phyloP scores from a whole-genome alignment of 768 basidiomycete species.

The Dacryopinax spathularia region DNA sequence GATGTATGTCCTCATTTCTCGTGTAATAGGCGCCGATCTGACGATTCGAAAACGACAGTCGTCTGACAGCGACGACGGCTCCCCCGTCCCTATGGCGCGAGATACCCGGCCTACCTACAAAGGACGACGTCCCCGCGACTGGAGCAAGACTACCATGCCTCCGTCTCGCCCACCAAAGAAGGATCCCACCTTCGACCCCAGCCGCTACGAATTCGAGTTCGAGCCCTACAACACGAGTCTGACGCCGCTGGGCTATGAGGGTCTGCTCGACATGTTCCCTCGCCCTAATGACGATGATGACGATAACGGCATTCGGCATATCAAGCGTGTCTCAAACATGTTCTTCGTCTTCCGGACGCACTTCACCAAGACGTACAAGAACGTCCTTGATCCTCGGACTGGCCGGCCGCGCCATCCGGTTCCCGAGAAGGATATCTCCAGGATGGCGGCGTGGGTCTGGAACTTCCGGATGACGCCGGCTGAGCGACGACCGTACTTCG shows the following conservation, averaged over 20 bases:
- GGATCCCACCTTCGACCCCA: not conserved
- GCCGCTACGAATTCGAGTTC: not conserved
- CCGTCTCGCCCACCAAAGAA: not conserved
- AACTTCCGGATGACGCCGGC: not conserved
- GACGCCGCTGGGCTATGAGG: not conserved
- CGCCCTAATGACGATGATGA: not conserved
- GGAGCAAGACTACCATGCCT: not conserved
- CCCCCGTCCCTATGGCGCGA: not conserved
- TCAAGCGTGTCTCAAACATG: constrained; percentile 1
- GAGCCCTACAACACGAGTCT: not conserved
- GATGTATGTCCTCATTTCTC: not conserved
- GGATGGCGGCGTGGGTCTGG: not conserved
- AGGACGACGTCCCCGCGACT: not conserved
- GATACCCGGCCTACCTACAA: not conserved
- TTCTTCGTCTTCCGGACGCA: constrained; percentile 1
- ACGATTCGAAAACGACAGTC: too few species aligned
- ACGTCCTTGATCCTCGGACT: not conserved
- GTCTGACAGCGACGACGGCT: not conserved
- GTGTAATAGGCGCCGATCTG: too few species aligned
- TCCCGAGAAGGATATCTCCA: not conserved
- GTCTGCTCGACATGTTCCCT: not conserved
- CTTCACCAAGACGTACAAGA: constrained; percentile 3
- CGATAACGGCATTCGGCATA: not conserved
- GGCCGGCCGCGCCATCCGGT: not conserved
- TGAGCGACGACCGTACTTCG: not conserved